Evolutionary conservation across 768 basidiomycete species (phyloP), one percentile per base, ranked within the genome.

Genomic region (Gyrodon lividus): DNA sequence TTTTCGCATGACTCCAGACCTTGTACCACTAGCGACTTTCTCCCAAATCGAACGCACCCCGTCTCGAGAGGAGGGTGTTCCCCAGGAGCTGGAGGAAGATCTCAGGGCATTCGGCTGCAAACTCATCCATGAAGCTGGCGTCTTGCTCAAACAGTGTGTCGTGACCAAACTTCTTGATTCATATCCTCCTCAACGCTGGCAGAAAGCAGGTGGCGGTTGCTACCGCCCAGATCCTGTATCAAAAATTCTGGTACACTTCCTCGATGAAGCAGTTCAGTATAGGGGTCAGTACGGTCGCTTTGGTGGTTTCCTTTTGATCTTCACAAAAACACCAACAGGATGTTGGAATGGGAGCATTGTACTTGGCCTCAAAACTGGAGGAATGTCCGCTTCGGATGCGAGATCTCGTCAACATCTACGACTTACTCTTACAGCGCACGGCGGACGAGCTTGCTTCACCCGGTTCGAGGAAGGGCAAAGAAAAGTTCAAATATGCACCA

Each of bases 161-260:
- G 6, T 31, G 31, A 14, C 4, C 24, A 7, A 31, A 31, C 12
- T 31, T 23, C 38, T 12, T 33, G 20, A 34, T 33, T 22, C n/a
- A 24, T 35, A 9, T 31, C n/a, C 14, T 24, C 17, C n/a, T 55
- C 43, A 42, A 45, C 31, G 26, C 33, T 39, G 9, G 56, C 68
- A 91, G 89, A 70, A 97, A 98, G 58, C 97, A 99, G 67, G 95
- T 97, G 24, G 95, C 95, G 13, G 89, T 98, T 47, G 93, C 97
- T 6, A 92, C 95, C 1, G 97, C 97, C 0, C 95, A 98, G 66
- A 92, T 98, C 28, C 73, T 99, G 2, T 96, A 95, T 66, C 97
- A 99, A 56, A 78, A 96, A 30, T 99, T 99, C 75, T 98, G 89
- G 89, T 98, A 82, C 71, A 90, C 96, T 16, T 86, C 87, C 4